Base-by-base conservation (phyloP, 345 rosid species). In the Camelina neglecta region DNA sequence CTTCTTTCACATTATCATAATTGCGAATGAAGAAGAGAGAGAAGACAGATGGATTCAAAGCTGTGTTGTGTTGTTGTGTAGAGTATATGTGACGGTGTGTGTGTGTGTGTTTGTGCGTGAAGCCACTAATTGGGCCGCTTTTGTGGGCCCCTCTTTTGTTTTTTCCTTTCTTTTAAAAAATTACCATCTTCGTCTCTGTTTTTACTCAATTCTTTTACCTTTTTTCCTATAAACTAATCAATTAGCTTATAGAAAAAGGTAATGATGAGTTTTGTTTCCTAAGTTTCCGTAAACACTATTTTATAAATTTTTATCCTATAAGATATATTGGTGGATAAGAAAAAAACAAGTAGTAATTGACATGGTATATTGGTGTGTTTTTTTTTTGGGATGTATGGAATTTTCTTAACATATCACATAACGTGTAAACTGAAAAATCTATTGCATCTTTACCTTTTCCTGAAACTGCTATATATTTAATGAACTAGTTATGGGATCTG, bases 111-210 rank as follows among this genome's bases (percentile, higher is more conserved):
- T 69, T 78, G 74, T 54, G 71, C 74, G 81, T 79, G 78, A 79
- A 29, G 71, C 81, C 75, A 79, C 78, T 73, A 44, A 79, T 61
- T 73, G 74, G 78, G 78, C 81, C 81, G 21, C 78, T 73, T 53
- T 50, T 72, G 8, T 73, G 66, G 81, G 74, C n/a, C 75, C 81
- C 71, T 68, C 61, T 29, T 12, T 36, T 8, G 0, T 10, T 38
- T 18, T 3, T 0, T 24, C 11, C 49, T n/a, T 0, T 57, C 7
- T 9, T 58, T 56, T 58, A 7, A 35, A 35, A 13, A 55, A 23
- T 59, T 6, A 42, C 68, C 59, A 67, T 0, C 69, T 76, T 49
- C 4, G 11, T 57, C 42, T 57, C 45, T 67, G 6, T 45, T 47
- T 44, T 44, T 39, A 29, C 50, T 36, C 29, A 1, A 13, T 54